These are phyloP conservation scores for Ascodesmis nigricans DNA, from an alignment of 495 filamentous ascomycete species.

Conservation along the genomic window DNA sequence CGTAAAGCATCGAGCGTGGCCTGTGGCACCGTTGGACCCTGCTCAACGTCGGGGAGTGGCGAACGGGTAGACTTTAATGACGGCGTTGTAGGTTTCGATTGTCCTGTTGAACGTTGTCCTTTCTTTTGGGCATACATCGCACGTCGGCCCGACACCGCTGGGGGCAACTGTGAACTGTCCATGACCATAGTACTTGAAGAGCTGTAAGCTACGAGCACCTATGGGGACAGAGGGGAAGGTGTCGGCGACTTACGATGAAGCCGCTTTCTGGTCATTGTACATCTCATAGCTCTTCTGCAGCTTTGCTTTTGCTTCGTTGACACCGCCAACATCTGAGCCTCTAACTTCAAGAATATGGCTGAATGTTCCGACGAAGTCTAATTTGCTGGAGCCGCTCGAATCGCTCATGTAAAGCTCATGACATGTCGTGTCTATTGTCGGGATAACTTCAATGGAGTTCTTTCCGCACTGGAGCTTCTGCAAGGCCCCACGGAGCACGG, in stretches of 20 bases:
- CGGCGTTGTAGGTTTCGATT: slow-evolving; percentile 2
- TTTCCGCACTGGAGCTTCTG: slow-evolving; percentile 33
- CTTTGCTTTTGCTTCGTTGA: slow-evolving; percentile 17
- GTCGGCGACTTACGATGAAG: slow-evolving; percentile 18
- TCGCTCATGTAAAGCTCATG: slow-evolving; percentile 31
- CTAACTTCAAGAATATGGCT: slow-evolving; percentile 36
- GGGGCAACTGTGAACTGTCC: slow-evolving; percentile 14
- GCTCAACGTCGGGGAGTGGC: neutral
- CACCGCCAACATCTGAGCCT: slow-evolving; percentile 32
- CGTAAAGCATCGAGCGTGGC: slow-evolving; percentile 27
- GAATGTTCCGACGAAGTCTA: slow-evolving; percentile 33
- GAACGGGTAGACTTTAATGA: slow-evolving; percentile 1
- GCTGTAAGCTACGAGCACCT: slow-evolving; percentile 8
- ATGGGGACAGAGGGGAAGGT: neutral
- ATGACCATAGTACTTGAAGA: slow-evolving; percentile 16
- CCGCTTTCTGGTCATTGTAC: slow-evolving; percentile 18
- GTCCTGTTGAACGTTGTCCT: slow-evolving; percentile 1
- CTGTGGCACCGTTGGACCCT: neutral
- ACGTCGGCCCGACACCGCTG: slow-evolving; percentile 10
- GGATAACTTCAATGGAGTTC: slow-evolving; percentile 32
- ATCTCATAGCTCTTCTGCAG: slow-evolving; percentile 3
- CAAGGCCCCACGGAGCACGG: slow-evolving; percentile 23
- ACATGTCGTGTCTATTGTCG: slow-evolving; percentile 27
- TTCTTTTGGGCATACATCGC: slow-evolving; percentile 1
- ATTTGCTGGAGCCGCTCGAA: slow-evolving; percentile 16